Percentiles rank a stretch among this genome's conserved stretches.
phyloP scores from a whole-genome alignment of 768 basidiomycete species.

The Rubroboletus pulcherrimus region DNA sequence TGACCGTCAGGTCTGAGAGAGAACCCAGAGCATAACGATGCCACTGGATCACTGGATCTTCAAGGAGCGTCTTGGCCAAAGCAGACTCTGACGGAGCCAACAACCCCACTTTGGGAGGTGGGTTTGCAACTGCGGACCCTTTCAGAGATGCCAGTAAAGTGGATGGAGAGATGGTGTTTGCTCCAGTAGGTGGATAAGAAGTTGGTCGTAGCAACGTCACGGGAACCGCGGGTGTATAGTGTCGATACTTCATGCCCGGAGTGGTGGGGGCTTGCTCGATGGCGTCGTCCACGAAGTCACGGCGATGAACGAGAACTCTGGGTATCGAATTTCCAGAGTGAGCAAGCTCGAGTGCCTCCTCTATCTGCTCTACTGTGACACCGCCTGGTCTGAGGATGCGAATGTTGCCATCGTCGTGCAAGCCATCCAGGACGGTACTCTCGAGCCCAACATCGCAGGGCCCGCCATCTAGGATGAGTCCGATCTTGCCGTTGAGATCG shows the following conservation, averaged over 20 bases:
- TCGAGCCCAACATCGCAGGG: constrained; percentile 87
- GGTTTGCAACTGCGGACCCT: constrained; percentile 5
- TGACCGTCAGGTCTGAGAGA: constrained; percentile 54
- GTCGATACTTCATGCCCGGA: constrained; percentile 98
- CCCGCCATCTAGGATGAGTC: constrained; percentile 89
- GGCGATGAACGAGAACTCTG: constrained; percentile 69
- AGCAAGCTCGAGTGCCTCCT: constrained; percentile 48
- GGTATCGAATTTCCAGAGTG: constrained; percentile 41
- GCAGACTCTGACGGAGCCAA: constrained; percentile 60
- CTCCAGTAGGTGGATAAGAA: constrained; percentile 38
- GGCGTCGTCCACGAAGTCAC: constrained; percentile 69
- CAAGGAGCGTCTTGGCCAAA: constrained; percentile 29
- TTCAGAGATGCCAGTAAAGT: constrained; percentile 45
- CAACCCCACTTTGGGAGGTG: constrained; percentile 54
- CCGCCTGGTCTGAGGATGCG: constrained; percentile 91
- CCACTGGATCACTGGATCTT: constrained; percentile 48
- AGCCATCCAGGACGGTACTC: constrained; percentile 91
- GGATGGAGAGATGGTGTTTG: constrained; percentile 28
- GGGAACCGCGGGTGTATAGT: constrained; percentile 90
- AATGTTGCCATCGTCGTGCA: constrained; percentile 68
- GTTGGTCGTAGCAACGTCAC: constrained; percentile 67
- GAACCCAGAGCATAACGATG: constrained; percentile 49
- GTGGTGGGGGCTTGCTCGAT: constrained; percentile 84
- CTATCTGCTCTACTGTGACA: constrained; percentile 84
- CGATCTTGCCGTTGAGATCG: constrained; percentile 74